Evolutionary conservation across 345 rosid species (phyloP).

Genomic region (Salix arbutifolia): DNA sequence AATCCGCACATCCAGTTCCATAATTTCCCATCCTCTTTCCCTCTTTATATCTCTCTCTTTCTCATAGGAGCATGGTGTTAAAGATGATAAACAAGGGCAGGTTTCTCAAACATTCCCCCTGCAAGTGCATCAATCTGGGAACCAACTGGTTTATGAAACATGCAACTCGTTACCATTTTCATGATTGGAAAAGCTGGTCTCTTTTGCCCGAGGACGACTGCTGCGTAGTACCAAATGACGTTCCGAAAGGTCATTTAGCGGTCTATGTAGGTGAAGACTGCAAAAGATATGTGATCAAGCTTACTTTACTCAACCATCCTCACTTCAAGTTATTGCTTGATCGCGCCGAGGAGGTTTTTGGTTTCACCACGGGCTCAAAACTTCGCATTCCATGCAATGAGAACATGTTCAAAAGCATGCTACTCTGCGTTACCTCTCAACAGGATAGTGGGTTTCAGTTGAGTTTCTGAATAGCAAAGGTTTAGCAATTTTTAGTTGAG

Average conservation of each 20-base stretch:
- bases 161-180: not conserved
- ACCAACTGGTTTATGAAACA: not conserved
- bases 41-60: not conserved
- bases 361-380: conserved; percentile 21
- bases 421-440: conserved; percentile 13
- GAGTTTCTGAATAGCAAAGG: not conserved
- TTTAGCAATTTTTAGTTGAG: not conserved
- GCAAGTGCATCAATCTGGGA: not conserved
- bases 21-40: not conserved
- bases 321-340: conserved; percentile 34
- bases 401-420: conserved; percentile 18
- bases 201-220: not conserved
- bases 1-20: not conserved
- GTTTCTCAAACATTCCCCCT: not conserved
- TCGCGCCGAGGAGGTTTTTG: conserved; percentile 31
- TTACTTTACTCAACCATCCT: conserved; percentile 30
- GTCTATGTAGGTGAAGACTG: conserved; percentile 37
- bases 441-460: not conserved
- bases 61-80: not conserved
- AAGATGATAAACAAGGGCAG: conserved; percentile 2
- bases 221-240: conserved; percentile 26
- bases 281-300: conserved; percentile 32
- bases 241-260: conserved; percentile 38
- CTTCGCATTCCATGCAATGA: conserved; percentile 35
- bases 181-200: not conserved